Percentiles rank a stretch among this genome's conserved stretches.
phyloP scores from a whole-genome alignment of 495 filamentous ascomycete genomes.

The Podospora pseudoanserina region DNA sequence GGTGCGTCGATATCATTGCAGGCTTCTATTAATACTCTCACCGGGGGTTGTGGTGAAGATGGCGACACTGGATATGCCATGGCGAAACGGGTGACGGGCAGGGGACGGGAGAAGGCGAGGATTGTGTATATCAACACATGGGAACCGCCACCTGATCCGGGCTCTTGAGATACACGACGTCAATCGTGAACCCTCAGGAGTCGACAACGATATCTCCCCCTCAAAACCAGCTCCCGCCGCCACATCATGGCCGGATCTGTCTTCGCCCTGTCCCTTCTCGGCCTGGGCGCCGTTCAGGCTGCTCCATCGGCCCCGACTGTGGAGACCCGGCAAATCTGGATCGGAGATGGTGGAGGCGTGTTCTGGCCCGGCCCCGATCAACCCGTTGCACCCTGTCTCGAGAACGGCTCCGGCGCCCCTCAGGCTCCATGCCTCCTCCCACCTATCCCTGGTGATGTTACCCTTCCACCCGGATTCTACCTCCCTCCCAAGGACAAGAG shows the following conservation, averaged over 20 bases:
- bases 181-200: conserved; percentile 19
- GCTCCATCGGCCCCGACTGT: conserved; percentile 22
- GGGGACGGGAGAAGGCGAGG: not conserved
- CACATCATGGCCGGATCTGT: conserved; percentile 28
- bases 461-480: conserved; percentile 22
- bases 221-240: conserved; percentile 9
- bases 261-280: conserved; percentile 30
- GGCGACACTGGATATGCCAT: conserved; percentile 4
- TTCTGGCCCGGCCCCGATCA: conserved; percentile 12
- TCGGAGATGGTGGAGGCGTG: conserved; percentile 15
- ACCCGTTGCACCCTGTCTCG: conserved; percentile 7
- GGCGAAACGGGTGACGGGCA: not conserved
- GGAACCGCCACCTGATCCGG: conserved; percentile 9
- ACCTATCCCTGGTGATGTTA: conserved; percentile 22
- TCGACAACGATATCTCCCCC: conserved; percentile 1
- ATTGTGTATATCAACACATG: conserved; percentile 25
- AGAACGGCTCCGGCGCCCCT: conserved; percentile 1
- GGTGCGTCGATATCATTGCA: conserved; percentile 11
- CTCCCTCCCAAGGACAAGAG: conserved; percentile 11
- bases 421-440: conserved; percentile 22
- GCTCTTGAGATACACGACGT: conserved; percentile 6
- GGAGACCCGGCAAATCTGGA: conserved; percentile 20
- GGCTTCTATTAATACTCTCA: conserved; percentile 30
- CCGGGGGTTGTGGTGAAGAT: conserved; percentile 12
- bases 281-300: conserved; percentile 31